phyloP scores from a whole-genome alignment of 495 filamentous ascomycete species.

The Cercophora scortea region DNA sequence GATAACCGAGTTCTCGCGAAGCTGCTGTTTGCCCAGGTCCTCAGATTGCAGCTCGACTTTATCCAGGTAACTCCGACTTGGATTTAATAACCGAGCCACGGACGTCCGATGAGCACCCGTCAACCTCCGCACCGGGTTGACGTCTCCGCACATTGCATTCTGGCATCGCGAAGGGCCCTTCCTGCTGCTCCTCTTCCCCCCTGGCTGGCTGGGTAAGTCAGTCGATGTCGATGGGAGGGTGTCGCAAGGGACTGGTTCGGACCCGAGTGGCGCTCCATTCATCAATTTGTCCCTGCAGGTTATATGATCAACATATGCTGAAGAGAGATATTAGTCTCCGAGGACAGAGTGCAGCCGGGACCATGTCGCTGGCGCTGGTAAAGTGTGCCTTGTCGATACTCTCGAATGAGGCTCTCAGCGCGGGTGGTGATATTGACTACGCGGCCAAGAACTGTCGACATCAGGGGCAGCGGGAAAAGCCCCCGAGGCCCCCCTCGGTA shows the following conservation, averaged over 20 bases:
- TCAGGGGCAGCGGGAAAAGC: not conserved
- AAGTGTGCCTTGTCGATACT: not conserved
- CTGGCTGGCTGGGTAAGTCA: too few species aligned
- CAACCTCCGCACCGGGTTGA: constrained; percentile 1
- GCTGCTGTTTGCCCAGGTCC: not conserved
- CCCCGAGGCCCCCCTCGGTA: too few species aligned
- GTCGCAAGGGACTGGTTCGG: constrained; percentile 3
- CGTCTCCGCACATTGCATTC: not conserved
- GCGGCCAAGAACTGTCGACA: not conserved
- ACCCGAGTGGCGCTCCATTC: constrained; percentile 17
- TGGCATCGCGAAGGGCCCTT: not conserved
- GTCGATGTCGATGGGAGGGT: not conserved
- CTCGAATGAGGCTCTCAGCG: not conserved
- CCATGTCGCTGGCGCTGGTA: not conserved
- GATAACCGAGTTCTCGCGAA: not conserved
- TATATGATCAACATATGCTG: constrained; percentile 1
- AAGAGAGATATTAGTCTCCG: not conserved
- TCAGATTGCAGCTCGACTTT: constrained; percentile 16
- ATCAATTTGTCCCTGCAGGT: constrained; percentile 16
- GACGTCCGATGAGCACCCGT: constrained; percentile 13
- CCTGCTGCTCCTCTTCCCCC: not conserved
- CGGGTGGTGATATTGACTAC: not conserved
- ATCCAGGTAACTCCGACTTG: constrained; percentile 18
- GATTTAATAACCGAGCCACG: constrained; percentile 16
- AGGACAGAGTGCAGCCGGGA: not conserved